Evolutionary conservation across 2,329 filamentous ascomycete genomes (phyloP), one percentile per base, ranked within the genome.

Genomic region (Nakataea oryzae): DNA sequence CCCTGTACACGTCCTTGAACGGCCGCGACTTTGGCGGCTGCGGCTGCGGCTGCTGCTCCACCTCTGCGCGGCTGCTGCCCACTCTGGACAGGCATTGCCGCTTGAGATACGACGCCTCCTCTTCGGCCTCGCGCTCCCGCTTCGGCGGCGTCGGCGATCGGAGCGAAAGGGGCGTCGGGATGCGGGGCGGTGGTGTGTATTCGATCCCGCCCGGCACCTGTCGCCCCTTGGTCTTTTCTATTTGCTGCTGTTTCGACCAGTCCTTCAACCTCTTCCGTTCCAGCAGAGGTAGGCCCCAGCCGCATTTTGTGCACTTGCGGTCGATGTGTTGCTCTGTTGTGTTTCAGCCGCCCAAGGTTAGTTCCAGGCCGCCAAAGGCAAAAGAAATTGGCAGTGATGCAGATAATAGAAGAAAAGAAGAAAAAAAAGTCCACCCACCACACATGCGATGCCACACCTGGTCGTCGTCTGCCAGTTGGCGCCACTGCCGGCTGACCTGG

Each of bases 401-500:
- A 34, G 13, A 13, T 28, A 21, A 29, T 12, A 29, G 13, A 13
- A 7, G 3, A 24, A 34, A 57, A 50, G 50, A 17, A 26, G 59
- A 26, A 55, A 61, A 21, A 59, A 27, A 30, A 11, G 17, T 4
- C 6, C 13, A 61, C 65, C 3, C 63, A 67, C 66, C 92, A 72
- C 95, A 99, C 93, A 97, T 97, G 66, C 88, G 89, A 71, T 97
- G 90, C 95, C 95, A 99, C 4, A 99, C 93, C 11, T 96, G 89
- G 73, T 99, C 93, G 71, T 97, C 93, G 69, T 97, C 95, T n/a
- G 95, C 93, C 54, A 99, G 78, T 63, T 85, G 85, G 65, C 91
- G 84, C 95, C 95, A 99, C 68, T 88, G 83, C 63, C 87, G 85
- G 72, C 91, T 97, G 62, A 99, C 95, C 74, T 97, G 93, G 0